These are phyloP conservation scores for Ogataea nakhonphanomensis DNA, from an alignment of 805 yeast species.

Conservation along the genomic window DNA sequence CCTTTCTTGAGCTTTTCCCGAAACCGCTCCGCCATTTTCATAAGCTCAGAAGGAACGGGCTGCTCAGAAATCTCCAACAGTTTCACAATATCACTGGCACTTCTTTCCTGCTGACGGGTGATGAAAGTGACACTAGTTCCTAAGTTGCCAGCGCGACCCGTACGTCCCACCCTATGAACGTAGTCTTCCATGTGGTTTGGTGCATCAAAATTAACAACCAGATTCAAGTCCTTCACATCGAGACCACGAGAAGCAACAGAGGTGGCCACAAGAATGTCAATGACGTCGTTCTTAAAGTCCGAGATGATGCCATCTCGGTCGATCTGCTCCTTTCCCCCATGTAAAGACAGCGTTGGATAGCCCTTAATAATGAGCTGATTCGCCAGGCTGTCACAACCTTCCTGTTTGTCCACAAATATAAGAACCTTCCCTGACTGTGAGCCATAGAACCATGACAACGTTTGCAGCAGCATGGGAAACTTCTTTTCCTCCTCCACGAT, in stretches of 20 bases:
- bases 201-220: constrained; percentile 78
- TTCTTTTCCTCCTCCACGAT: constrained; percentile 56
- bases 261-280: constrained; percentile 77
- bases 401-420: constrained; percentile 85
- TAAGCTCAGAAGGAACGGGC: constrained; percentile 50
- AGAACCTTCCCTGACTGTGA: constrained; percentile 50
- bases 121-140: constrained; percentile 78
- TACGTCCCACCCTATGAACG: constrained; percentile 93
- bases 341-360: constrained; percentile 64
- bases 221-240: constrained; percentile 79
- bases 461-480: constrained; percentile 49
- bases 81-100: constrained; percentile 65
- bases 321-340: constrained; percentile 87
- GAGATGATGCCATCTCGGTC: constrained; percentile 75
- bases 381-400: constrained; percentile 71
- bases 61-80: constrained; percentile 59
- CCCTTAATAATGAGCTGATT: constrained; percentile 51
- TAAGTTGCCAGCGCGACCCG: constrained; percentile 83
- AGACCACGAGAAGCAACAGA: constrained; percentile 94
- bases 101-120: constrained; percentile 54
- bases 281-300: constrained; percentile 60
- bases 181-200: constrained; percentile 93
- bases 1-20: constrained; percentile 62
- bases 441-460: constrained; percentile 46
- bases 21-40: constrained; percentile 51